Evolutionary conservation across 306 rosid species (phyloP), one percentile per base, ranked within the genome.

Genomic region (Medicago ruthenica): DNA sequence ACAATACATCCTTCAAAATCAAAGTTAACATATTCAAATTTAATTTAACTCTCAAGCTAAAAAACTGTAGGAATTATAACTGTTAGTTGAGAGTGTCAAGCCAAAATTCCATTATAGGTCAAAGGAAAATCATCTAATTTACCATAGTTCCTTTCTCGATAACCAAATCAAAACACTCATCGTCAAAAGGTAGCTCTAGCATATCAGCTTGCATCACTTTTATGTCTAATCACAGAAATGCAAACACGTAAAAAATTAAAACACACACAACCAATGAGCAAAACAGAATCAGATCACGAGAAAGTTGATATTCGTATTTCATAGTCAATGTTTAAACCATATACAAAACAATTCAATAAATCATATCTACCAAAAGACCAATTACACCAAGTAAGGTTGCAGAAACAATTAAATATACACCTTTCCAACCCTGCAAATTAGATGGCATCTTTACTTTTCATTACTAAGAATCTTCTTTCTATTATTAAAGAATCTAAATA

Each of bases 91-190:
- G n/a, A 42, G 45, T 27, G 78, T 53, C 17, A 65, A 24, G 70
- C 60, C 66, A 80, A 80, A 68, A 70, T 54, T 70, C 24, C 63
- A 70, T 8, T n/a, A 69, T 37, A 72, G 17, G 27, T 60, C 60
- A 77, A 71, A 76, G 78, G 53, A 77, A 81, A 74, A 62, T 15
- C 39, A 73, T 71, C 64, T 58, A 67, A 51, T 74, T 85, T 94
- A 91, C 97, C 97, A 90, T 94, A 54, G 98, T 92, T 85, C 97
- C 97, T 81, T 94, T 94, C 93, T 94, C 98, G 75, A 94, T 90
- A 83, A 94, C 87, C 71, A 90, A 83, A 80, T 94, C 98, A 86
- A 92, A 94, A 83, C 84, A 82, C 78, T 85, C 93, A 22, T 90
- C 81, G 48, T 84, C 81, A 86, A 94, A 94, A 40, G 98, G 97